Base-by-base conservation (phyloP, 805 yeast species). In the Ogataea paraovalis region DNA sequence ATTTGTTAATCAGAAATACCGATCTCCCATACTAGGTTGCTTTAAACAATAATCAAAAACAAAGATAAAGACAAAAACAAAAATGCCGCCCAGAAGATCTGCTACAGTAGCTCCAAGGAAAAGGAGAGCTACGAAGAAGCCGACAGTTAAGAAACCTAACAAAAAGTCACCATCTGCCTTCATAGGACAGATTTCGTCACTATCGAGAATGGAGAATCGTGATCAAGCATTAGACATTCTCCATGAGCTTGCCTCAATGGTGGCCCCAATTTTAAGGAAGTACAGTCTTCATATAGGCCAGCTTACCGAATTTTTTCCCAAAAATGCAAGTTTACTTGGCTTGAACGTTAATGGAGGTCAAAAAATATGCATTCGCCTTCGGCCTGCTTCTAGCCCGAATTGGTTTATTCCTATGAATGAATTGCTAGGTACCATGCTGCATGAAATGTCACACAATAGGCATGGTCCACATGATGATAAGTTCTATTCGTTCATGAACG, bases 281-380 rank as follows among this genome's bases (percentile, higher is more conserved):
- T 74, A 81, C 50, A 74, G 77, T 3, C 79, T 87, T 60, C 79
- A 76, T 45, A 92, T 91, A 2, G 82, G 80, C 0, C 68, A 76
- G 0, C 63, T 92, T 14, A 78, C 85, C 52, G 98, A 92, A 64
- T 87, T 92, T 78, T 85, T 71, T 52, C 98, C 98, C 2, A 82
- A 76, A 51, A 73, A 78, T 57, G 70, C 76, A 2, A 65, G 73
- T 14, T 67, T 92, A 19, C 67, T 91, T 12, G 98, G 98, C 0
- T 67, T 90, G 53, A 92, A 92, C 64, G 89, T 89, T 7, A 88
- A 88, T 60, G 66, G 67, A 6, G 98, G 98, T 1, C 70, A 70
- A 49, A 85, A 85, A 61, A 81, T 92, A 18, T 74, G 84, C 61
- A 59, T 92, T 10, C 64, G 97, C 48, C 68, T 92, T 32, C 71